Percentiles rank a stretch among this genome's conserved stretches.
These are phyloP conservation scores for Westerdykella sp. DNA, from an alignment of 2,329 filamentous ascomycete genomes.

Conservation along the genomic window DNA sequence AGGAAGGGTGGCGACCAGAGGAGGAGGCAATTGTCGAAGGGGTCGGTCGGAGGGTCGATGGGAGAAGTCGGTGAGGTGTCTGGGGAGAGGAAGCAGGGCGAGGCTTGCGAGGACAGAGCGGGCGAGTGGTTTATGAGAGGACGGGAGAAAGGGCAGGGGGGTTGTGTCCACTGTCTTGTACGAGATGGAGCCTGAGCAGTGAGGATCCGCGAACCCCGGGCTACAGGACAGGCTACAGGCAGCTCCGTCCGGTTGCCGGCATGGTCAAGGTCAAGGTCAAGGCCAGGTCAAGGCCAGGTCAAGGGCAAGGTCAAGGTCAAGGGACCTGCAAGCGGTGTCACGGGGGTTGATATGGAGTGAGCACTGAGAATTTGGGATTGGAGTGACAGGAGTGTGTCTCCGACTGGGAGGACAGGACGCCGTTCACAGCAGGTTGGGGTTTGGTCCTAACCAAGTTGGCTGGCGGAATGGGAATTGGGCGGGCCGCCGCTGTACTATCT, in stretches of 20 bases:
- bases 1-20: background rate
- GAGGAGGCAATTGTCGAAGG: background rate
- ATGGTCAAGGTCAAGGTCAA: background rate
- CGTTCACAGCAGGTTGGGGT: too few species aligned
- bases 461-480: too few species aligned
- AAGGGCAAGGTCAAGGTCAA: too few species aligned
- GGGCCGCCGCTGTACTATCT: too few species aligned
- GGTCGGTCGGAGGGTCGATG: background rate
- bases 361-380: too few species aligned
- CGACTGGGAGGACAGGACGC: too few species aligned
- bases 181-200: background rate
- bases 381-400: too few species aligned
- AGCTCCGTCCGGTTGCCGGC: background rate
- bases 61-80: background rate
- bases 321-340: too few species aligned
- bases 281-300: too few species aligned
- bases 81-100: background rate
- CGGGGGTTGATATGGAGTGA: too few species aligned
- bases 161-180: background rate
- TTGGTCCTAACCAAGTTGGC: too few species aligned
- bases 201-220: background rate
- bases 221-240: background rate
- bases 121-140: constrained; percentile 1
- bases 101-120: background rate
- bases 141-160: background rate